Percentiles rank a stretch among this genome's conserved stretches.
phyloP scores from a whole-genome alignment of 2,329 filamentous ascomycete genomes.

The Cercospora sesami region DNA sequence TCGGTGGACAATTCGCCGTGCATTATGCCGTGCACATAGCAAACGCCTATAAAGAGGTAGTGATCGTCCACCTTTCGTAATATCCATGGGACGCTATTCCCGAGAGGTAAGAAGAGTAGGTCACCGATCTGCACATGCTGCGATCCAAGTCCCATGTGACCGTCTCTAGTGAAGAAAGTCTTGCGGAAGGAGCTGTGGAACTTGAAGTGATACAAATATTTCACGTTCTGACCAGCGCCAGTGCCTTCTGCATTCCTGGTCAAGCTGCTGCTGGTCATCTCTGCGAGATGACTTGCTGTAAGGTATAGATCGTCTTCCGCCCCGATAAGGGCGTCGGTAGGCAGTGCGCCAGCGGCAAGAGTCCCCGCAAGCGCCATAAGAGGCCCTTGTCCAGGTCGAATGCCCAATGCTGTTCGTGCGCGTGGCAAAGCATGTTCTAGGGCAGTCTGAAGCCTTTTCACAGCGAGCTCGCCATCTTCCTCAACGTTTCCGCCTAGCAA shows the following conservation, averaged over 20 bases:
- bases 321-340: not conserved
- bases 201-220: not conserved
- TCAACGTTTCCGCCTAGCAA: not conserved
- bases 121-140: not conserved
- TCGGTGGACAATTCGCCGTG: not conserved
- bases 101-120: not conserved
- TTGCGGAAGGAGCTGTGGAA: not conserved
- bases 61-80: not conserved
- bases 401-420: not conserved
- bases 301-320: not conserved
- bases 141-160: not conserved
- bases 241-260: not conserved
- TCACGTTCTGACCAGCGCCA: not conserved
- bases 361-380: not conserved
- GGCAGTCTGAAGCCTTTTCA: not conserved
- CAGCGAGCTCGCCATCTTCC: not conserved
- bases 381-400: not conserved
- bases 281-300: not conserved
- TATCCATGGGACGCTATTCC: not conserved
- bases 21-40: not conserved
- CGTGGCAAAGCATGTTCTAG: not conserved
- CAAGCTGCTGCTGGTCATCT: not conserved
- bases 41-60: not conserved
- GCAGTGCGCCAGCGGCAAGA: not conserved
- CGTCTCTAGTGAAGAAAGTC: not conserved